Evolutionary conservation across 106 monocot genomes (phyloP), one percentile per base, ranked within the genome.

Genomic region (Dendrobium officinale): DNA sequence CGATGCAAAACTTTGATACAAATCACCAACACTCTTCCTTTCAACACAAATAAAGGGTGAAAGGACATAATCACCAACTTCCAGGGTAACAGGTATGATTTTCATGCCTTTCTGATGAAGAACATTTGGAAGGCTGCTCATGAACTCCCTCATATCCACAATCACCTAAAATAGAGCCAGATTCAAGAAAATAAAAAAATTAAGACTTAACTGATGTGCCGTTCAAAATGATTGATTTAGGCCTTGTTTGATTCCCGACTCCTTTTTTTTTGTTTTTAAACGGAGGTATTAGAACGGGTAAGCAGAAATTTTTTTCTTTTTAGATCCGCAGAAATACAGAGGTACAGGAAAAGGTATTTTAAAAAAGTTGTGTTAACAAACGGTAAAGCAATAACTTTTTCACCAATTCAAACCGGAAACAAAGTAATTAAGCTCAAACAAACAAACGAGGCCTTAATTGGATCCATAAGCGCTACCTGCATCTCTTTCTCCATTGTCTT

Each of bases 141-240:
- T 95, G 82, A 99, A 99, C 85, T 99, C 99, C 85, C 99, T 89
- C 93, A 99, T 99, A 77, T 99, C 99, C 59, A 99, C 99, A 72
- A 99, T 99, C 56, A 99, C 83, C 99, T 98, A 84, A 9, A 81
- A 79, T 64, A 40, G 17, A 67, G 27, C 2, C 1, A 81, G 33
- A 78, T 42, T 77, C 20, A 76, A 64, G 44, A 17, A 27, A 42
- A 42, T 42, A 18, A 61, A 18, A 75, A 40, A 29, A 81, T 27
- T 17, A 6, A 22, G 7, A 56, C 20, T 31, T 10, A 9, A 77
- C 17, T 77, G 48, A 68, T 54, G 4, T 16, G 3, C 33, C 9
- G 37, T 8, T 70, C 37, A 70, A 31, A 33, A 70, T 70, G 9
- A 37, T 70, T 33, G 29, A 15, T 16, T 70, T 37, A 51, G 13